Evolutionary conservation across 441 rosid species (phyloP).

Genomic region (Isatis lusitanica): DNA sequence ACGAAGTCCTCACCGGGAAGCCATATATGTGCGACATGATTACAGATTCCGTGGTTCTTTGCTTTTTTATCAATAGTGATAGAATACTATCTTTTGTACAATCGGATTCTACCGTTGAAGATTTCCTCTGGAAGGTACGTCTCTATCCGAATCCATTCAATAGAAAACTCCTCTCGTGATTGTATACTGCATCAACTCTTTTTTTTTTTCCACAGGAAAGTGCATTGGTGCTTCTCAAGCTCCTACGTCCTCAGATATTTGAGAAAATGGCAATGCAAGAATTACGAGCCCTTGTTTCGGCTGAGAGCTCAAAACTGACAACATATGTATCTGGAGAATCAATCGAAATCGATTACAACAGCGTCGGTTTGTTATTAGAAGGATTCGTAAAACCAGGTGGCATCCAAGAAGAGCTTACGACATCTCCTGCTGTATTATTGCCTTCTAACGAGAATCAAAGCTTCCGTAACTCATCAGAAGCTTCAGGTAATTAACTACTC

Average conservation of each 20-base stretch:
- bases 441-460: conserved; percentile 53
- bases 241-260: conserved; percentile 83
- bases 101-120: conserved; percentile 68
- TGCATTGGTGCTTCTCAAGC: conserved; percentile 67
- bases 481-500: conserved; percentile 34
- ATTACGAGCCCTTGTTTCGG: conserved; percentile 63
- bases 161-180: conserved; percentile 8
- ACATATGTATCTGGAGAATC: conserved; percentile 68
- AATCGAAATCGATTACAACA: conserved; percentile 58
- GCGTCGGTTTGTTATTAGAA: conserved; percentile 74
- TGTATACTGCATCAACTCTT: conserved; percentile 4
- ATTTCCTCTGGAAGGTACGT: conserved; percentile 85
- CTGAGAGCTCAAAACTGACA: conserved; percentile 61
- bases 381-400: conserved; percentile 67
- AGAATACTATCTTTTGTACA: conserved; percentile 54
- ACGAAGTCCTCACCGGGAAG: conserved; percentile 80
- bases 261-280: conserved; percentile 82
- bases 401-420: conserved; percentile 56
- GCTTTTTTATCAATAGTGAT: conserved; percentile 66
- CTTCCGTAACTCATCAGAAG: conserved; percentile 45
- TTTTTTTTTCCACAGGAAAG: conserved; percentile 61
- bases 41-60: conserved; percentile 78
- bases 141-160: neutral
- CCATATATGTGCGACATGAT: conserved; percentile 73
- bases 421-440: conserved; percentile 66